Conservation (phyloP, 768 basidiomycete genomes). For the Leccinum variicolor region DNA sequence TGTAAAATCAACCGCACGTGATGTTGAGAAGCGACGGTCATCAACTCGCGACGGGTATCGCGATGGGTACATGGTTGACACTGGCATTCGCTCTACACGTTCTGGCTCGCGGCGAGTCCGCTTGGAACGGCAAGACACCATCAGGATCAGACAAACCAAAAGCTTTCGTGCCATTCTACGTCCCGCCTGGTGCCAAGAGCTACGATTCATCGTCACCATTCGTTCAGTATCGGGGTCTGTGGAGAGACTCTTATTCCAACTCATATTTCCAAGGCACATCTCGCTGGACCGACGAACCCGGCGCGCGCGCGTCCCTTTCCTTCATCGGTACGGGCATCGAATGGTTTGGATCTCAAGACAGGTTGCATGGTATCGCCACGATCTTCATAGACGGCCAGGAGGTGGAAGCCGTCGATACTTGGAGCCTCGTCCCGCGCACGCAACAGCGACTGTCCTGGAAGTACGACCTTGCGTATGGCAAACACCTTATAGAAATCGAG, state of each 20-base stretch:
- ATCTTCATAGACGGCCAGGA: conserved; percentile 58
- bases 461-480: conserved; percentile 46
- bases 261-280: conserved; percentile 50
- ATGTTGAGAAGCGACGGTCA: conserved; percentile 4
- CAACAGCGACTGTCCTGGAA: conserved; percentile 68
- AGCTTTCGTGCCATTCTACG: conserved; percentile 66
- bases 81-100: conserved; percentile 5
- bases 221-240: conserved; percentile 58
- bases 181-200: conserved; percentile 67
- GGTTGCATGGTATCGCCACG: conserved; percentile 49
- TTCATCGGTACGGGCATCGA: conserved; percentile 77
- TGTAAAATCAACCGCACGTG: conserved; percentile 25
- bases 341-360: conserved; percentile 66
- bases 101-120: conserved; percentile 35
- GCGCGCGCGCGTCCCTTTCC: conserved; percentile 51
- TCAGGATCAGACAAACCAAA: conserved; percentile 44
- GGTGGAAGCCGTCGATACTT: conserved; percentile 45
- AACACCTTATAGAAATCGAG: conserved; percentile 63
- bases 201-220: conserved; percentile 69
- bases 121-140: conserved; percentile 67
- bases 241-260: conserved; percentile 52
- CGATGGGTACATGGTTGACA: background rate
- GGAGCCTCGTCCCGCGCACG: conserved; percentile 32
- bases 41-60: background rate
- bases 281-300: conserved; percentile 45